Conservation (phyloP, 768 basidiomycete genomes). For the Tulasnella sp. region DNA sequence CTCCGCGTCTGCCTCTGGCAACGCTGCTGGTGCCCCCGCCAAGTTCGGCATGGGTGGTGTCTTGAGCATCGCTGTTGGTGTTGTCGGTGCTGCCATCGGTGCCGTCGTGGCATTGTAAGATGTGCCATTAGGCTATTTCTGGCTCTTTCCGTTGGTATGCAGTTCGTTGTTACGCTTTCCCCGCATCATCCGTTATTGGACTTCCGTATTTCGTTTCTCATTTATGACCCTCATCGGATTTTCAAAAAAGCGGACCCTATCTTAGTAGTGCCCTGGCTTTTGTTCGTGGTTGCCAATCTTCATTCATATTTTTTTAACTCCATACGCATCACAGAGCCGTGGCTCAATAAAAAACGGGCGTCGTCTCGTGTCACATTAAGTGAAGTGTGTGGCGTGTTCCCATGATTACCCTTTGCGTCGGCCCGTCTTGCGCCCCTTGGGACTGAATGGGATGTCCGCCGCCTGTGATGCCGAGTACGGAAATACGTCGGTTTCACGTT, state of each 20-base stretch:
- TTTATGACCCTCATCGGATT: background rate
- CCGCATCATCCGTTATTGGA: background rate
- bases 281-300: background rate
- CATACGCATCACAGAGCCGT: background rate
- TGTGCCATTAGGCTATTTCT: background rate
- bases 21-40: slow-evolving; percentile 10
- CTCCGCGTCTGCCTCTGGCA: background rate
- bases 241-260: background rate
- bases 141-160: background rate
- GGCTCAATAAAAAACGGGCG: background rate
- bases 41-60: slow-evolving; percentile 18
- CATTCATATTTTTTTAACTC: background rate
- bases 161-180: background rate
- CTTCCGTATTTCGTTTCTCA: background rate
- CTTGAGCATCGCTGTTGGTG: background rate
- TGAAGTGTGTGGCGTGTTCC: too few species aligned
- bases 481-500: too few species aligned
- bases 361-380: background rate
- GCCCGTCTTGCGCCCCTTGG: too few species aligned
- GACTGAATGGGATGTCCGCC: too few species aligned
- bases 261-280: background rate
- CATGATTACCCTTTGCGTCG: too few species aligned
- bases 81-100: slow-evolving; percentile 13
- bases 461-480: too few species aligned
- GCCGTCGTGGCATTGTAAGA: slow-evolving; percentile 14